phyloP scores from a whole-genome alignment of 2,329 filamentous ascomycete species.

The Tolypocladium capitatum region DNA sequence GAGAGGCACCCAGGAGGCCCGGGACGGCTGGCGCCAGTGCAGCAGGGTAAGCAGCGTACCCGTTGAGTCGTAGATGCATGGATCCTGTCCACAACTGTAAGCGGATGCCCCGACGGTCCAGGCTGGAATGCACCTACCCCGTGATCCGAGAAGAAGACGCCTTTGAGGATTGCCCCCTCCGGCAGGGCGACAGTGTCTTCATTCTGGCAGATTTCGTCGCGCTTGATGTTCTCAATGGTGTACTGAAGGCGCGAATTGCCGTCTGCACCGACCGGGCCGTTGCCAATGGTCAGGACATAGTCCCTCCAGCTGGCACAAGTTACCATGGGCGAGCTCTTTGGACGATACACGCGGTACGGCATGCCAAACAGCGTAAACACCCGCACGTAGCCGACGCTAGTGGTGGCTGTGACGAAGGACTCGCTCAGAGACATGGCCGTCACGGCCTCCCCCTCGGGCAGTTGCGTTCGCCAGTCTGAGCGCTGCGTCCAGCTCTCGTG shows the following conservation, averaged over 20 bases:
- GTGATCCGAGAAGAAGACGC: conserved; percentile 80
- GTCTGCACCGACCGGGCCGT: conserved; percentile 70
- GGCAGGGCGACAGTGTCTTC: conserved; percentile 83
- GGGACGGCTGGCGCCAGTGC: conserved; percentile 77
- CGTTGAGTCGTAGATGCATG: conserved; percentile 89
- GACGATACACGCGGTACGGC: conserved; percentile 76
- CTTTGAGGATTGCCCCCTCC: conserved; percentile 58
- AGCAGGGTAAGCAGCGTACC: conserved; percentile 78
- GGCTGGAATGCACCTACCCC: conserved; percentile 45
- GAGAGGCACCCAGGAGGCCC: conserved; percentile 83
- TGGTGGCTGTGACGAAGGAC: conserved; percentile 81
- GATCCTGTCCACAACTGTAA: conserved; percentile 45
- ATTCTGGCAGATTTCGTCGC: conserved; percentile 86
- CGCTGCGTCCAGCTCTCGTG: conserved; percentile 94
- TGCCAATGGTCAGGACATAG: conserved; percentile 92
- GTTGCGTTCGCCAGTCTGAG: conserved; percentile 74
- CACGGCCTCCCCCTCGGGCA: conserved; percentile 80
- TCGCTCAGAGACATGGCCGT: conserved; percentile 83
- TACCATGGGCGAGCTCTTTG: conserved; percentile 80
- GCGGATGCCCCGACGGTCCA: too few species aligned
- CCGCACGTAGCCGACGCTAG: conserved; percentile 75
- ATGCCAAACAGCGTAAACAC: conserved; percentile 89
- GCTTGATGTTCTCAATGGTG: conserved; percentile 87
- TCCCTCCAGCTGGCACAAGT: conserved; percentile 91
- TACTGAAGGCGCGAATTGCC: conserved; percentile 71